phyloP scores from a whole-genome alignment of 2,329 filamentous ascomycete species.

The Diaporthe citriasiana region DNA sequence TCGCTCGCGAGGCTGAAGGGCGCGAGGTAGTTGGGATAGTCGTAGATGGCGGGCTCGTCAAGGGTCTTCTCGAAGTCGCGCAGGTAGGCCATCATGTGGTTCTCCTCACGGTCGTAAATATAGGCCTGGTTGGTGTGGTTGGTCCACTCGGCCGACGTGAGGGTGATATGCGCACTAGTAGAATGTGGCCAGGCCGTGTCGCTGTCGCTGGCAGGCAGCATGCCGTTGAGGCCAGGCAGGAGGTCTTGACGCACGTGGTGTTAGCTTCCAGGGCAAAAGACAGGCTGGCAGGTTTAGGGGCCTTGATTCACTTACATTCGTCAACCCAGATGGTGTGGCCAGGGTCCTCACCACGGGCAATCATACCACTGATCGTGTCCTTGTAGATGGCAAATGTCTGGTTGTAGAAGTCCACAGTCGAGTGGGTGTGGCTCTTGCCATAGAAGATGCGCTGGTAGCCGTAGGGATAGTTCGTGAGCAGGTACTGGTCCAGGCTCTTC shows the following conservation, averaged over 20 bases:
- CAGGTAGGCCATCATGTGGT: slow-evolving; percentile 36
- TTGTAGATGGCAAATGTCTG: slow-evolving; percentile 36
- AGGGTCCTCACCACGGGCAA: slow-evolving; percentile 37
- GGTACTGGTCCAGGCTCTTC: slow-evolving; percentile 37
- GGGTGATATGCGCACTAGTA: slow-evolving; percentile 37
- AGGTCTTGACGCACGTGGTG: slow-evolving; percentile 1
- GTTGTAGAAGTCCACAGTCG: slow-evolving; percentile 32
- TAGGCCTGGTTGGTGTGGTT: slow-evolving; percentile 38
- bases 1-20: slow-evolving; percentile 28
- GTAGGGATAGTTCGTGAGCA: slow-evolving; percentile 39
- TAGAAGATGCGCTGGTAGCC: slow-evolving; percentile 36
- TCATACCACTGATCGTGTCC: slow-evolving; percentile 32
- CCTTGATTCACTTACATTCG: slow-evolving; percentile 27
- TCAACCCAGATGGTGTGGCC: slow-evolving; percentile 38
- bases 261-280: neutral
- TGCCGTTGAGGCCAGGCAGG: slow-evolving; percentile 29
- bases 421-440: slow-evolving; percentile 39
- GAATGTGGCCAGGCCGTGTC: slow-evolving; percentile 40
- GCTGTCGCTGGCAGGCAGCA: slow-evolving; percentile 28
- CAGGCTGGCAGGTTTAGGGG: neutral
- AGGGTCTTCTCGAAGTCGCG: slow-evolving; percentile 21
- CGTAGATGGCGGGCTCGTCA: slow-evolving; percentile 27
- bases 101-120: slow-evolving; percentile 33
- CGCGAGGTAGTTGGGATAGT: slow-evolving; percentile 40
- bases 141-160: slow-evolving; percentile 37